Base-by-base conservation (phyloP, 2,329 filamentous ascomycete species). In the Trichoderma simmonsii region DNA sequence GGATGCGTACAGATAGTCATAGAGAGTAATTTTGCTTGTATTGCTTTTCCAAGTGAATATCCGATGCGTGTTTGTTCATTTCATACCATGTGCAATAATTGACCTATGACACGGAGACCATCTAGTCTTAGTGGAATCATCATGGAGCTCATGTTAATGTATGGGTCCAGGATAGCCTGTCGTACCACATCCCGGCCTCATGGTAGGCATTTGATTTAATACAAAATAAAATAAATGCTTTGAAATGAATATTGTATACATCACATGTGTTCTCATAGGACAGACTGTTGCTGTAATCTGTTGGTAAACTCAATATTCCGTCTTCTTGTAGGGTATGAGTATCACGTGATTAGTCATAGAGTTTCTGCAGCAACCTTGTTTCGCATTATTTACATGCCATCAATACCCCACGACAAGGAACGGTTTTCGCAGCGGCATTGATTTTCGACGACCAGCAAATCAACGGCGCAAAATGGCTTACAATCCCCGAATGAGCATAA, bases 401-500 rank as follows among this genome's bases (percentile, higher is more conserved):
- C 15, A 21, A 34, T 21, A 30, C 65, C 65, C 65, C 65, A 59
- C 65, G 65, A 39, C 62, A 67, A 26, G 14, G 24, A 66, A 28
- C 24, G 14, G 21, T 67, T 48, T 59, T 43, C 15, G 24, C 30
- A 59, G 8, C 30, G 24, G n/a, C 36, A 51, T 26, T 51, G n/a
- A 4, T 9, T 15, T 28, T 54, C 21, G 2, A 36, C 60, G 43
- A 54, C 15, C 30, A 30, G 18, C 28, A 43, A 54, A 21, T 57
- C 57, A n/a, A 63, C 48, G 18, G 62, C 68, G 68, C 68, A 15
- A 24, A 9, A 90, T 90, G 88, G 81, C 88, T 63, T 90, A 86
- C 82, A 89, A 89, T 71, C 83, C 85, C 72, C 82, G 88, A 76
- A 88, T 88, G 86, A 89, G 87, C 78, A 90, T 90, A 77, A 84